Evolutionary conservation across 2,329 filamentous ascomycete species (phyloP), one percentile per base, ranked within the genome.

Genomic region (Penicillium sclerotiorum): DNA sequence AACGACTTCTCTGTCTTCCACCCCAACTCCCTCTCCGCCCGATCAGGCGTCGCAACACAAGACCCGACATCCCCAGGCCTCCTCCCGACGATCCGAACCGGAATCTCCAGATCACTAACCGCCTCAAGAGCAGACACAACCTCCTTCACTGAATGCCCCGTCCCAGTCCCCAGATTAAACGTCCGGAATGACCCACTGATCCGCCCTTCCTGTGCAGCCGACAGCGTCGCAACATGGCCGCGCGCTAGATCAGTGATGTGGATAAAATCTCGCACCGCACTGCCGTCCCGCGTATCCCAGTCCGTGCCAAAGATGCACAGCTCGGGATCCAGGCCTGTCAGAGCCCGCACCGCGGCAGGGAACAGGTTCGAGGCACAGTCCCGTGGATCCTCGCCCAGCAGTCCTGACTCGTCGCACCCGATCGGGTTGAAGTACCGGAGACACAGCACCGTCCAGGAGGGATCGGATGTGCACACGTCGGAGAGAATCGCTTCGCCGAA

Each of bases 371-470:
- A 45, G 8, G 42, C 42, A 9, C 42, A 25, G 9, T 45, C 42
- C 12, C 42, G 21, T 5, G 42, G 42, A 37, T 45, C 42, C 20
- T 45, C 42, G 12, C 42, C 42, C 7, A 45, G 42, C 2, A 45
- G 32, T 5, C 42, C 42, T 8, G 42, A 45, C 6, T 33, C 42
- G n/a, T 45, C 42, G 17, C 42, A 45, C 6, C 42, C 42, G 22
- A 45, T 45, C 20, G 42, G 42, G 15, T 45, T 45, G 42, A 45
- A 45, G 32, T 45, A 45, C 8, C 42, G 42, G n/a, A 45, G 42
- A 20, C 42, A 35, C 1, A 45, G 32, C 2, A 45, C 42, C 13
- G 42, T 45, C 42, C 42, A 45, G 7, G 30, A 36, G 4, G 42
- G 42, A 27, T 45, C 42, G 20, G 42, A 45, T 11, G 21, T 45